Conservation (phyloP, 2,329 filamentous ascomycete genomes). For the Tolypocladium ophioglossoides region DNA sequence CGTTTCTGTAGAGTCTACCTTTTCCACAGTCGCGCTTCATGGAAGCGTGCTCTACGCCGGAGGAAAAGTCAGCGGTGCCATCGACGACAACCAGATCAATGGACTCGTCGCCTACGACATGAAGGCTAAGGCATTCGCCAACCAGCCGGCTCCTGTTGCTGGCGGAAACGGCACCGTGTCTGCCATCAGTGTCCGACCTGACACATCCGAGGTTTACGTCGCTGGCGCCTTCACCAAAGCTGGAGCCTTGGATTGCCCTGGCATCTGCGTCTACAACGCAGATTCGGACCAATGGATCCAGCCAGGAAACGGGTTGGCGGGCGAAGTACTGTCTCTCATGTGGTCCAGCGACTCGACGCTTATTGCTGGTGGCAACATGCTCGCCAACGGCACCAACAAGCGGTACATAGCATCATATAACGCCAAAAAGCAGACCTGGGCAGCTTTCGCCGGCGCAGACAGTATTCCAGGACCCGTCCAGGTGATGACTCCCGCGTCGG, state of each 20-base stretch:
- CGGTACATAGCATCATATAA: conserved; percentile 67
- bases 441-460: conserved; percentile 47
- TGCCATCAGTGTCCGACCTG: conserved; percentile 62
- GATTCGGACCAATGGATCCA: conserved; percentile 66
- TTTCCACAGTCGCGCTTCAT: conserved; percentile 59
- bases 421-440: conserved; percentile 55
- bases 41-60: conserved; percentile 69
- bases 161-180: conserved; percentile 65
- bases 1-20: conserved; percentile 61
- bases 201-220: conserved; percentile 67
- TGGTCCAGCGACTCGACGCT: conserved; percentile 68
- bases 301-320: conserved; percentile 61
- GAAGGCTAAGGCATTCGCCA: conserved; percentile 47
- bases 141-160: conserved; percentile 65
- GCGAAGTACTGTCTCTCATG: conserved; percentile 59
- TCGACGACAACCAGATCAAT: conserved; percentile 51
- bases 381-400: conserved; percentile 47
- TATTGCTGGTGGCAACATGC: conserved; percentile 68
- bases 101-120: conserved; percentile 79
- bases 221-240: conserved; percentile 77
- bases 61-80: conserved; percentile 63
- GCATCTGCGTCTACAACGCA: conserved; percentile 70
- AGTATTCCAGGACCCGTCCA: conserved; percentile 71
- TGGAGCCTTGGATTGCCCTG: conserved; percentile 71
- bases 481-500: conserved; percentile 63